Conservation (phyloP, 176 grass and related monocot genomes). For the Zizania latifolia region DNA sequence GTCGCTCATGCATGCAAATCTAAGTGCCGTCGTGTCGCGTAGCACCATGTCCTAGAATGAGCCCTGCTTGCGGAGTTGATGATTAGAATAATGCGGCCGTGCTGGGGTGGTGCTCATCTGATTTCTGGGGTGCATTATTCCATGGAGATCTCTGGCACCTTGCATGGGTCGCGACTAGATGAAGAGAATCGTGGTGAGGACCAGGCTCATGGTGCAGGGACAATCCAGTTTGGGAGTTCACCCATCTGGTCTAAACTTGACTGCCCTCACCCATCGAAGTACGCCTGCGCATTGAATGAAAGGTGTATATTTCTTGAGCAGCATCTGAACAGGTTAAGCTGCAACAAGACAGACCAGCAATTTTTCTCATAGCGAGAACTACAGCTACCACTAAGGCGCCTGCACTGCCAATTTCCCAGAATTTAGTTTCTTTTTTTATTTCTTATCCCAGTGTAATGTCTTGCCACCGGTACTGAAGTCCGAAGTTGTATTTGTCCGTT, state of each 20-base stretch:
- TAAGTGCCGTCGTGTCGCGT: conserved; percentile 80
- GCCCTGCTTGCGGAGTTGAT: conserved; percentile 35
- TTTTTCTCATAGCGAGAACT: conserved; percentile 15
- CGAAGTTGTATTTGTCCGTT: background rate
- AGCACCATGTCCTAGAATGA: conserved; percentile 85
- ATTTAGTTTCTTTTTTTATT: background rate
- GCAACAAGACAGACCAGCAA: conserved; percentile 39
- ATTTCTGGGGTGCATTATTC: conserved; percentile 30
- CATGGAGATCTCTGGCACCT: conserved; percentile 50
- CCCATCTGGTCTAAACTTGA: background rate
- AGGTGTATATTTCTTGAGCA: background rate
- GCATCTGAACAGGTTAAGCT: conserved; percentile 34
- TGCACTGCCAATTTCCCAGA: conserved; percentile 7
- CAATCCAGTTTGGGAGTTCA: conserved; percentile 20
- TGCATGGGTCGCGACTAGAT: conserved; percentile 57
- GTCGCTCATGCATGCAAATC: conserved; percentile 72
- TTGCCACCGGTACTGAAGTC: background rate
- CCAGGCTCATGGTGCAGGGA: conserved; percentile 10
- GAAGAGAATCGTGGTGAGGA: conserved; percentile 46
- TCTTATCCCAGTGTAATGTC: background rate
- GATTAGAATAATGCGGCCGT: conserved; percentile 26
- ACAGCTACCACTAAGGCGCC: background rate
- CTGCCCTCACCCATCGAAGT: conserved; percentile 23
- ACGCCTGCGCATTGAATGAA: conserved; percentile 21
- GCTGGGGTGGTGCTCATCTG: conserved; percentile 1